Percentiles rank a stretch among this genome's conserved stretches.
phyloP scores from a whole-genome alignment of 768 basidiomycete species.

The Agaricus subrufescens region DNA sequence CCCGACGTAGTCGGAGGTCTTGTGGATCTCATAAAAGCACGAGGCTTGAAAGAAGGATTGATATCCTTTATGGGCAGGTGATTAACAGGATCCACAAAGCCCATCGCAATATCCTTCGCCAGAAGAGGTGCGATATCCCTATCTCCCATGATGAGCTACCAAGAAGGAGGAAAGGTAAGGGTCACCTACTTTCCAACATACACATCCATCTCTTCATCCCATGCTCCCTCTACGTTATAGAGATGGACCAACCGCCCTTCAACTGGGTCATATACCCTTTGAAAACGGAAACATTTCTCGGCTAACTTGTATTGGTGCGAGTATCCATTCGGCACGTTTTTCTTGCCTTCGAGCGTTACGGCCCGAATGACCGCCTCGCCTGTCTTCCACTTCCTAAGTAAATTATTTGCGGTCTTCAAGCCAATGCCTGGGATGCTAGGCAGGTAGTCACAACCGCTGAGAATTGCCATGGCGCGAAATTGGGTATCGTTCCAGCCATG shows the following conservation, averaged over 20 bases:
- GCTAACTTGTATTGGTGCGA: slow-evolving; percentile 71
- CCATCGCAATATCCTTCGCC: slow-evolving; percentile 63
- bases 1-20: slow-evolving; percentile 18
- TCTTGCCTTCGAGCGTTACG: slow-evolving; percentile 78
- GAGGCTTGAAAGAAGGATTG: slow-evolving; percentile 59
- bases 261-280: slow-evolving; percentile 84
- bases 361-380: slow-evolving; percentile 78
- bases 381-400: slow-evolving; percentile 82
- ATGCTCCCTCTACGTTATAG: slow-evolving; percentile 51
- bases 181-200: slow-evolving; percentile 65
- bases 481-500: slow-evolving; percentile 86
- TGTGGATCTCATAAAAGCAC: slow-evolving; percentile 34
- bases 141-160: slow-evolving; percentile 12
- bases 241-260: slow-evolving; percentile 65
- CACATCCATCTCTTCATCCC: slow-evolving; percentile 58
- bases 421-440: slow-evolving; percentile 89
- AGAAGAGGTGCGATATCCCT: slow-evolving; percentile 63
- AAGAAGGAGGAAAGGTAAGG: neutral
- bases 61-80: slow-evolving; percentile 73
- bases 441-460: slow-evolving; percentile 91
- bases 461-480: slow-evolving; percentile 90
- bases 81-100: slow-evolving; percentile 68
- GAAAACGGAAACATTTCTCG: slow-evolving; percentile 90
- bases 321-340: slow-evolving; percentile 75
- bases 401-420: slow-evolving; percentile 83